phyloP scores from a whole-genome alignment of 768 basidiomycete genomes.

The Leccinum olivaceopallidum region DNA sequence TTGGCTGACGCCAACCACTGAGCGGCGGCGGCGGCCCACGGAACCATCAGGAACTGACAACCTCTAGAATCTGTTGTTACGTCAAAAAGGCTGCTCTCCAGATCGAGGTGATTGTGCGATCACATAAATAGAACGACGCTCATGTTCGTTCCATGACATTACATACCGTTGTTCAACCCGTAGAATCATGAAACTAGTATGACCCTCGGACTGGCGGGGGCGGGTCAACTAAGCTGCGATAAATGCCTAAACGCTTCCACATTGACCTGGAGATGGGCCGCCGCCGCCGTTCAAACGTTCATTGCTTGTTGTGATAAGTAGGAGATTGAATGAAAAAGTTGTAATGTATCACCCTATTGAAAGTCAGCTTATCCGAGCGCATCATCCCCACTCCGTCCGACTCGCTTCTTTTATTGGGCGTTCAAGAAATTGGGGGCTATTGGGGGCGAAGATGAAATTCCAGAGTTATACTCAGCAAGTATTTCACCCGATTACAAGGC shows the following conservation, averaged over 20 bases:
- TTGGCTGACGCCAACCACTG: background rate
- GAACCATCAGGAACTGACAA: no score
- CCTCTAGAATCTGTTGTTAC: no score
- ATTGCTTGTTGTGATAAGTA: no score
- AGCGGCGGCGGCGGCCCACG: no score
- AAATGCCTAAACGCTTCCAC: background rate
- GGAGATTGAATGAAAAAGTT: no score
- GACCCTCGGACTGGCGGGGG: no score
- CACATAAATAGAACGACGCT: no score
- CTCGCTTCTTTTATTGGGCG: background rate
- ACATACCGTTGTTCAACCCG: background rate
- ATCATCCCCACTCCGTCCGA: background rate
- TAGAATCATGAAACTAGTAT: no score
- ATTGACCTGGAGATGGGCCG: background rate
- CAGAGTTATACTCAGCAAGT: background rate
- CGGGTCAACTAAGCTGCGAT: background rate
- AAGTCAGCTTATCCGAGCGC: background rate
- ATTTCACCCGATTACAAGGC: background rate
- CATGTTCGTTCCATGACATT: background rate
- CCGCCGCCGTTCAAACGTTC: no score
- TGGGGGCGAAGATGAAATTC: background rate
- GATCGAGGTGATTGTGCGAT: background rate
- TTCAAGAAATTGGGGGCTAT: background rate
- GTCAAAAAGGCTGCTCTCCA: background rate
- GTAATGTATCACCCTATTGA: background rate